phyloP scores from a whole-genome alignment of 129 eudicot species.

The Silybum marianum region DNA sequence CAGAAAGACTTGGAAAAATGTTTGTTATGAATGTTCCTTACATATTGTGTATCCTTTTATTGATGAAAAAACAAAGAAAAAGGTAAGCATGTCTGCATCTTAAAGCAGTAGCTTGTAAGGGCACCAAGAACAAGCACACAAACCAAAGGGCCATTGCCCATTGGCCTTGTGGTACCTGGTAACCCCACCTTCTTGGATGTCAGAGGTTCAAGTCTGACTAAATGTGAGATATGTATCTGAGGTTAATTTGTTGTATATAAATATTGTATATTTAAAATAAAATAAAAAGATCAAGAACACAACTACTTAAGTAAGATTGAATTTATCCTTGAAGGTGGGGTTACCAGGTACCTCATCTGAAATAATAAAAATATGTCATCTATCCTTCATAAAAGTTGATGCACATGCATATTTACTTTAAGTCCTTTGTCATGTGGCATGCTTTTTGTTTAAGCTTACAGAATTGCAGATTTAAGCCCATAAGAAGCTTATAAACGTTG shows the following conservation, averaged over 20 bases:
- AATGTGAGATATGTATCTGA: background rate
- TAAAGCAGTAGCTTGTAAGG: background rate
- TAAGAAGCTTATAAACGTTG: background rate
- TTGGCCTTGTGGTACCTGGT: background rate
- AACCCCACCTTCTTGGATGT: background rate
- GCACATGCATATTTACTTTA: background rate
- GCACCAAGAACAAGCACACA: background rate
- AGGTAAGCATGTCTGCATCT: slow-evolving; percentile 38
- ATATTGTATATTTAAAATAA: background rate
- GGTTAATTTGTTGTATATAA: background rate
- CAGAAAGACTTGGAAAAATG: slow-evolving; percentile 87
- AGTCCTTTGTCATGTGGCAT: background rate
- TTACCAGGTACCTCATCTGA: slow-evolving; percentile 22
- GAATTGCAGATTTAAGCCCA: background rate
- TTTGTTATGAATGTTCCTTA: slow-evolving; percentile 66
- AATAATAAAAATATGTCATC: too few species aligned
- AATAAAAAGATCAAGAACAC: background rate
- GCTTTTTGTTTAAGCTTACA: background rate
- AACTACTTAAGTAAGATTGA: background rate
- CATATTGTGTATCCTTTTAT: slow-evolving; percentile 71
- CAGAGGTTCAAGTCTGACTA: background rate
- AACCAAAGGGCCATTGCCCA: background rate
- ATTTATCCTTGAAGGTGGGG: too few species aligned
- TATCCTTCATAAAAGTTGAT: background rate
- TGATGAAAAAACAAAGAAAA: slow-evolving; percentile 72